A percentile compares a stretch with the other conserved stretches of the same genome.
Conservation (phyloP, 176 grass and related monocot species). For the Oryza punctata region DNA sequence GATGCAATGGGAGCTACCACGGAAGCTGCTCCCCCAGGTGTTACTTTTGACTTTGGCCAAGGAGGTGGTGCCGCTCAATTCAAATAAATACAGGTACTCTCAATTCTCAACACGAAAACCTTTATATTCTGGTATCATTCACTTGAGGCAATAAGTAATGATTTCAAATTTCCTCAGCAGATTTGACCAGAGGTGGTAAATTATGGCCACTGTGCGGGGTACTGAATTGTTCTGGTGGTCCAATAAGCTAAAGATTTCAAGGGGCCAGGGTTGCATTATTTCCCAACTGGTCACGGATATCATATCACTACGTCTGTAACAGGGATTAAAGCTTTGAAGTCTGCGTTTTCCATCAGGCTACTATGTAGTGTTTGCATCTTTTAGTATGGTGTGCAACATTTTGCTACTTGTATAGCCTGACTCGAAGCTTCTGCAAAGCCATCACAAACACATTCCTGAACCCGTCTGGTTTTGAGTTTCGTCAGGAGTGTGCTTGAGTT, state of each 20-base stretch:
- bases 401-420: conserved; percentile 50
- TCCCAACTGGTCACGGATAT: conserved; percentile 19
- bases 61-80: conserved; percentile 66
- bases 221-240: conserved; percentile 31
- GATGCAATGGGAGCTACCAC: conserved; percentile 64
- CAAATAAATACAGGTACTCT: conserved; percentile 52
- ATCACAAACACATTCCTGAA: conserved; percentile 41
- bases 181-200: conserved; percentile 10
- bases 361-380: conserved; percentile 40
- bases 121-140: background rate
- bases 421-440: conserved; percentile 29
- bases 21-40: conserved; percentile 49
- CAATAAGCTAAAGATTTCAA: conserved; percentile 41
- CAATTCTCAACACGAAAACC: background rate
- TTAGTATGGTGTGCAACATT: conserved; percentile 44
- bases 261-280: conserved; percentile 19
- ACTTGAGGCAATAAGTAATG: background rate
- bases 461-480: conserved; percentile 45
- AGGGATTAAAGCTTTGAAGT: conserved; percentile 42
- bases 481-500: conserved; percentile 39
- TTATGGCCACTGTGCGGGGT: background rate
- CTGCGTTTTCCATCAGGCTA: conserved; percentile 44
- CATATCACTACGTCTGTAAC: conserved; percentile 37
- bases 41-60: conserved; percentile 59
- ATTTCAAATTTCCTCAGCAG: conserved; percentile 31